These are phyloP conservation scores for Luffa aegyptiaca DNA, from an alignment of 306 rosid genomes.

Conservation along the genomic window DNA sequence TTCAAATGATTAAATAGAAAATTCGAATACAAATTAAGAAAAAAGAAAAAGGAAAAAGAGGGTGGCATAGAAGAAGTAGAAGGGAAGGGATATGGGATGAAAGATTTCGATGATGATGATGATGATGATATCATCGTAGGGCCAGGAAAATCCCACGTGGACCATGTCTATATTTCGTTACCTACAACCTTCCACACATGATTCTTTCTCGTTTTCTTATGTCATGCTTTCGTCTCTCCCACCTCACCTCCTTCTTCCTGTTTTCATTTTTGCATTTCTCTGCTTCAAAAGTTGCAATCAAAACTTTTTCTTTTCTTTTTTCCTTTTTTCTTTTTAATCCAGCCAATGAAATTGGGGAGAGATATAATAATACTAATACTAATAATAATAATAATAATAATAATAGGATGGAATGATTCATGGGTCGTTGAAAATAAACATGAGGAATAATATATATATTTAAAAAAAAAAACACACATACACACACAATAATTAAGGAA, in stretches of 20 bases:
- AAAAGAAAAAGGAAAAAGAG: background rate
- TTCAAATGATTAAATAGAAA: too few species aligned
- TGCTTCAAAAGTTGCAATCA: background rate
- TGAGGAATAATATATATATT: background rate
- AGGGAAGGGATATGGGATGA: background rate
- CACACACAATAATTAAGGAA: background rate
- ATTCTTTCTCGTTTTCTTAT: background rate
- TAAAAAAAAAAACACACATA: background rate
- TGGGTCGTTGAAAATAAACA: background rate
- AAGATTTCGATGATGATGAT: background rate
- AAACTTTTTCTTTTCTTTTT: background rate
- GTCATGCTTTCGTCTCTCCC: slow-evolving; percentile 7
- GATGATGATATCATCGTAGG: slow-evolving; percentile 7
- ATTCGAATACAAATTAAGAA: background rate
- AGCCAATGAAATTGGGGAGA: background rate
- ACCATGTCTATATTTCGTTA: background rate
- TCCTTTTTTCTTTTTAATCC: background rate
- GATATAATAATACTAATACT: background rate
- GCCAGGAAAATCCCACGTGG: background rate
- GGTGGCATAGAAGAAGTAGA: background rate
- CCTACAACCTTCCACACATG: background rate
- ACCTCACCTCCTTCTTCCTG: background rate
- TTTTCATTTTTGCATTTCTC: background rate
- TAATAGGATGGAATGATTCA: background rate
- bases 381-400: background rate